Evolutionary conservation across 2,329 filamentous ascomycete genomes (phyloP), one percentile per base, ranked within the genome.

Genomic region (Thelonectria olida): DNA sequence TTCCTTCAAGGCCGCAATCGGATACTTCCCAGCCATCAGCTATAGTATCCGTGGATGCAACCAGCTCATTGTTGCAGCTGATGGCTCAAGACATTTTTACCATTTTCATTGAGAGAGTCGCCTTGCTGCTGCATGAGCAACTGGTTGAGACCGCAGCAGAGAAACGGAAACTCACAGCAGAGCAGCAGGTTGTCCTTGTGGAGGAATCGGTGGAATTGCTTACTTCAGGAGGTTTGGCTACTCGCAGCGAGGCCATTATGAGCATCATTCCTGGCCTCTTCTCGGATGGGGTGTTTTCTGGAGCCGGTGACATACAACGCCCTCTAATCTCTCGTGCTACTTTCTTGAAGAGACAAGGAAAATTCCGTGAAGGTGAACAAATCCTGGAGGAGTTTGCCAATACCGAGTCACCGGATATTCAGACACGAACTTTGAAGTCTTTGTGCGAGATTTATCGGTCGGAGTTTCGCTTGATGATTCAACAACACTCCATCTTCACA

Each of bases 71-170:
- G n/a, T 23, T 48, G 12, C 7, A 15, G 12, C 23, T 17, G 9
- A 48, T 48, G 44, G 44, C 44, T 31, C 23, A 31, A 13, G 44
- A 48, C 25, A 48, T 28, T 10, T 48, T 48, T 48, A 48, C 44
- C 2, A 48, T 28, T 5, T 48, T 48, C 15, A 13, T 48, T 8
- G 23, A 31, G 6, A 23, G 44, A 27, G 19, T 48, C 23, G 36
- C 12, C 13, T 7, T 31, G 28, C 13, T 31, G 28, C 28, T 31
- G 9, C 28, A 12, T 31, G 28, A 31, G 9, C 28, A 31, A 12
- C 28, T 31, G 9, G 4, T 31, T 12, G 28, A 31, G 9, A 31
- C 28, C 28, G 9, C 9, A 8, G 28, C 28, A 8, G 28, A 31
- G 3, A 12, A 31, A 12, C 5, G 9, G 13, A 6, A 31, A 5